Percentiles rank a stretch among this genome's conserved stretches.
Conservation (phyloP, 352 stramenopile genomes). For the Phytophthora pseudosyringae region DNA sequence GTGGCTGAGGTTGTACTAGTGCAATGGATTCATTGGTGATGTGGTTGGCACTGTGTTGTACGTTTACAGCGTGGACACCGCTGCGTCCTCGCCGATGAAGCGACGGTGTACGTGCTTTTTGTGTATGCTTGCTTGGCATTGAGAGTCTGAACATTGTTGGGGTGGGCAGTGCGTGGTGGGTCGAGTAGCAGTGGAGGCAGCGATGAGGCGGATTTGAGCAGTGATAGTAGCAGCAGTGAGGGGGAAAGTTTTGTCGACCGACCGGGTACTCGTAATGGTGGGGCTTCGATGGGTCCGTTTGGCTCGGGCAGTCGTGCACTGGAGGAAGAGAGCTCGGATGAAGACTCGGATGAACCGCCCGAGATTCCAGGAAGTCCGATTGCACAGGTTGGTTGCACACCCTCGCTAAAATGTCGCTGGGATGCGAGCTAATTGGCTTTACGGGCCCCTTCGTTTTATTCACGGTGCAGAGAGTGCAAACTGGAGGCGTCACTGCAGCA, state of each 20-base stretch:
- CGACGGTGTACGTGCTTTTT: constrained; percentile 24
- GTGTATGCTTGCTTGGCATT: not conserved
- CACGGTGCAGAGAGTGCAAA: constrained; percentile 24
- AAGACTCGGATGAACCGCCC: constrained; percentile 56
- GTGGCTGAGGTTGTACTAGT: not conserved
- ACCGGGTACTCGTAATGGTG: constrained; percentile 1
- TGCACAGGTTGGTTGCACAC: constrained; percentile 28
- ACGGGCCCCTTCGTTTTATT: not conserved
- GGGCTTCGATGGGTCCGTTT: constrained; percentile 3
- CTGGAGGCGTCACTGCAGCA: not conserved
- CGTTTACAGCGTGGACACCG: constrained; percentile 53
- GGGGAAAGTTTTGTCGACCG: constrained; percentile 9
- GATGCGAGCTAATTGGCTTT: too few species aligned
- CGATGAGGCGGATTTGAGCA: constrained; percentile 12
- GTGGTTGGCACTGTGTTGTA: not conserved
- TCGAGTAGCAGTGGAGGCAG: constrained; percentile 21
- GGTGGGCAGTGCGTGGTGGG: constrained; percentile 6
- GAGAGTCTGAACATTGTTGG: not conserved
- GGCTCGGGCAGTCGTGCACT: not conserved
- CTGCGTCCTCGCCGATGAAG: constrained; percentile 48
- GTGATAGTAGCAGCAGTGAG: constrained; percentile 26
- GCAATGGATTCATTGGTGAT: not conserved
- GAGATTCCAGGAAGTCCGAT: constrained; percentile 78
- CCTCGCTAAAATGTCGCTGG: too few species aligned
- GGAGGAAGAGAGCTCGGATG: constrained; percentile 21